A percentile compares a stretch with the other conserved stretches of the same genome.
These are phyloP conservation scores for Penicillium sp. DNA, from an alignment of 2,329 filamentous ascomycete genomes.

Conservation along the genomic window DNA sequence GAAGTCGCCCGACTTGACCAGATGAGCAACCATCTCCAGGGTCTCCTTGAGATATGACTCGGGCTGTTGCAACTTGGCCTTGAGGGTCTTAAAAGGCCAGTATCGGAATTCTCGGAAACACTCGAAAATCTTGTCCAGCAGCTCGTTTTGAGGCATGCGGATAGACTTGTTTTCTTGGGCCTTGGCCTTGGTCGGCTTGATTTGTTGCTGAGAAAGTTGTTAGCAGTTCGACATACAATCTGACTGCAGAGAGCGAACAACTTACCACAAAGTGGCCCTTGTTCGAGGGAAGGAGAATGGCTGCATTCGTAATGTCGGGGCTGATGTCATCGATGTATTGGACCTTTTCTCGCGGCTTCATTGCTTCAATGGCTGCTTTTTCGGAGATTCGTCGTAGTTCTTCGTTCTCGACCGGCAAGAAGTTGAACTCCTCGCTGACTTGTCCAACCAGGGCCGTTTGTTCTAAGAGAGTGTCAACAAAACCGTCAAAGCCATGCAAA, in stretches of 20 bases:
- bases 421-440: conserved; percentile 75
- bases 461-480: conserved; percentile 55
- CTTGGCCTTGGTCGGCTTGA: conserved; percentile 57
- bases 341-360: conserved; percentile 63
- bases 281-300: conserved; percentile 53
- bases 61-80: conserved; percentile 76
- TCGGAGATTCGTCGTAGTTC: conserved; percentile 68
- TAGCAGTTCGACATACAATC: conserved; percentile 24
- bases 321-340: conserved; percentile 52
- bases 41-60: conserved; percentile 90
- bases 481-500: not conserved
- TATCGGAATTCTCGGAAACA: conserved; percentile 86
- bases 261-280: conserved; percentile 50
- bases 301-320: conserved; percentile 61
- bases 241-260: conserved; percentile 7
- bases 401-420: conserved; percentile 71
- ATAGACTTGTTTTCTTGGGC: conserved; percentile 79
- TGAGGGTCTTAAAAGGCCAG: conserved; percentile 90
- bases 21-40: conserved; percentile 77
- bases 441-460: conserved; percentile 75
- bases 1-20: conserved; percentile 82
- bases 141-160: conserved; percentile 84
- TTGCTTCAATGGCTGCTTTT: conserved; percentile 61
- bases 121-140: conserved; percentile 81
- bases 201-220: conserved; percentile 44